phyloP scores from a whole-genome alignment of 1,284 basidiomycete genomes.

The Rhodotorula glutinis region DNA sequence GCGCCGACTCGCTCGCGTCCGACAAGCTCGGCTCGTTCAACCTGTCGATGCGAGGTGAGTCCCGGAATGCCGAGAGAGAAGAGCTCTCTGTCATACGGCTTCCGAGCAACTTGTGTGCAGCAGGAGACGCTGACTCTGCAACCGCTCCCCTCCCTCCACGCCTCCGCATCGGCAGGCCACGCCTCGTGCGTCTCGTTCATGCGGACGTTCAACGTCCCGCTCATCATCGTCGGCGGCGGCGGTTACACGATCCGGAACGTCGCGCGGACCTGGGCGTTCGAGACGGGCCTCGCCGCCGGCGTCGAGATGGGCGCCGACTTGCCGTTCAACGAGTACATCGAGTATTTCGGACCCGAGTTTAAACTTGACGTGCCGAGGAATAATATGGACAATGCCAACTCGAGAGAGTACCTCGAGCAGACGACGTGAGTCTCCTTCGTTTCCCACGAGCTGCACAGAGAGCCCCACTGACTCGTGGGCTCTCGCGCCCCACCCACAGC shows the following conservation, averaged over 20 bases:
- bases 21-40: conserved; percentile 98
- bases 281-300: conserved; percentile 89
- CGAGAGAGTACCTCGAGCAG: conserved; percentile 75
- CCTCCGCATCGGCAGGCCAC: conserved; percentile 55
- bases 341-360: conserved; percentile 96
- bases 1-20: conserved; percentile 89
- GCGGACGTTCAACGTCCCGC: conserved; percentile 76
- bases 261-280: conserved; percentile 91
- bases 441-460: background rate
- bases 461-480: conserved; percentile 1
- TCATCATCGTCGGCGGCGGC: conserved; percentile 90
- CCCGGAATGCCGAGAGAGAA: too few species aligned
- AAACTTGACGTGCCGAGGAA: conserved; percentile 84
- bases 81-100: too few species aligned
- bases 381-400: conserved; percentile 93
- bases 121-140: too few species aligned
- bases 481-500: conserved; percentile 49
- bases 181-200: conserved; percentile 87
- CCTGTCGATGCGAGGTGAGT: conserved; percentile 78
- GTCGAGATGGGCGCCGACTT: conserved; percentile 78
- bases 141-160: background rate
- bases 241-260: conserved; percentile 94
- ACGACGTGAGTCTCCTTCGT: conserved; percentile 59
- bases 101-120: too few species aligned
- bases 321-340: conserved; percentile 94